A percentile compares a stretch with the other conserved stretches of the same genome.
These are phyloP conservation scores for Hypoxylon intermedium DNA, from an alignment of 495 filamentous ascomycete species.

Conservation along the genomic window DNA sequence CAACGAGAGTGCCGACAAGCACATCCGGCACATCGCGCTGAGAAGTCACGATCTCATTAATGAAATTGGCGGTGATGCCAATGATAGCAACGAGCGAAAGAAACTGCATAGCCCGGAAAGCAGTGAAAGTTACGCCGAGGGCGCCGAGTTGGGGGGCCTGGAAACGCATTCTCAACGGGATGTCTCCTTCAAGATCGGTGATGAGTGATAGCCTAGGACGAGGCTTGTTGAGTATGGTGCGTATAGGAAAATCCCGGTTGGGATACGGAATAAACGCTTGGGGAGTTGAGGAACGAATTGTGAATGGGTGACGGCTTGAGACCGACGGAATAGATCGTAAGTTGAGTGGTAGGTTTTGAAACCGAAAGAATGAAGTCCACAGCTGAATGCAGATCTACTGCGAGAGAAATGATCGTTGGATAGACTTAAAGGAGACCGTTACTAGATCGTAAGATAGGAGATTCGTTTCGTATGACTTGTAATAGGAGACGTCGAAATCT, in stretches of 20 bases:
- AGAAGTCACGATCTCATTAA: conserved; percentile 72
- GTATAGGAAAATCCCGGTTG: conserved; percentile 39
- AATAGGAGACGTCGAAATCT: conserved; percentile 21
- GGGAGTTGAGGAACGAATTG: conserved; percentile 38
- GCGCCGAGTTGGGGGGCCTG: conserved; percentile 68
- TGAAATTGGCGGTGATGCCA: conserved; percentile 82
- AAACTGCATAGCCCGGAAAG: conserved; percentile 73
- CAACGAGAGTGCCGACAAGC: conserved; percentile 76
- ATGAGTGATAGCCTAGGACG: conserved; percentile 44
- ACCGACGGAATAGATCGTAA: conserved; percentile 20
- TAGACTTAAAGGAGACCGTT: conserved; percentile 33
- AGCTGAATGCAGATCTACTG: conserved; percentile 39
- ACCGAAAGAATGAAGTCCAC: conserved; percentile 14
- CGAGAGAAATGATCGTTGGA: conserved; percentile 21
- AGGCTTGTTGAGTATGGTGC: conserved; percentile 33
- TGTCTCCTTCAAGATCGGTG: conserved; percentile 38
- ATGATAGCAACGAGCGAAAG: conserved; percentile 78
- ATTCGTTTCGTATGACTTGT: conserved; percentile 31
- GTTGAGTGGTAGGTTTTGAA: conserved; percentile 1
- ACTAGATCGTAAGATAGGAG: conserved; percentile 6
- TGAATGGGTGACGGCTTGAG: conserved; percentile 40
- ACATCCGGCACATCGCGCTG: conserved; percentile 70
- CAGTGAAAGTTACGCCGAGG: conserved; percentile 77
- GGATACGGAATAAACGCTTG: conserved; percentile 39
- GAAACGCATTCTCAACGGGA: conserved; percentile 45